Percentiles rank a stretch among this genome's conserved stretches.
Evolutionary conservation across 1,139 yeast genomes (phyloP).

Genomic region (Arxiozyma bovina): DNA sequence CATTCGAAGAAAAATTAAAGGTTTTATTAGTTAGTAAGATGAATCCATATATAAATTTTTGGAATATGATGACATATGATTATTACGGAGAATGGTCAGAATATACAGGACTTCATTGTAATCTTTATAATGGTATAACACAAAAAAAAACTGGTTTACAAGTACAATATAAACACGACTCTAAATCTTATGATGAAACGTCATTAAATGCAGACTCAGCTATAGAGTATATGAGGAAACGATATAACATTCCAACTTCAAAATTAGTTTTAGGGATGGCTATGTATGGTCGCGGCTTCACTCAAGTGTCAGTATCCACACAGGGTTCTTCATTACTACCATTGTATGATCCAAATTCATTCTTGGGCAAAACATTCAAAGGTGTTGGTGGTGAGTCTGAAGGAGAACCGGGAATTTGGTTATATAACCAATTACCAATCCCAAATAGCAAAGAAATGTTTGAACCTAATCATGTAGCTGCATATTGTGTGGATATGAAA

Average conservation of each 20-base stretch:
- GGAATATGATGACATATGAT: slow-evolving; percentile 92
- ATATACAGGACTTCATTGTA: slow-evolving; percentile 58
- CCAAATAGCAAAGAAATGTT: slow-evolving; percentile 38
- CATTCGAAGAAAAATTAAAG: slow-evolving; percentile 41
- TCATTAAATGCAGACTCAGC: slow-evolving; percentile 43
- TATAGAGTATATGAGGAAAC: slow-evolving; percentile 36
- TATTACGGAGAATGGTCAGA: slow-evolving; percentile 72
- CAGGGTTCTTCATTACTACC: slow-evolving; percentile 25
- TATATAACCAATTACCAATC: slow-evolving; percentile 46
- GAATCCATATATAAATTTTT: slow-evolving; percentile 51
- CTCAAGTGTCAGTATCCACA: slow-evolving; percentile 24
- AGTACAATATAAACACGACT: slow-evolving; percentile 7
- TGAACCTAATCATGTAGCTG: slow-evolving; percentile 49
- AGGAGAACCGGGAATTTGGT: slow-evolving; percentile 46
- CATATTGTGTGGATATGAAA: slow-evolving; percentile 43
- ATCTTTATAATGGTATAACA: slow-evolving; percentile 37
- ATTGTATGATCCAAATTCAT: slow-evolving; percentile 9
- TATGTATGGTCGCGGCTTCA: slow-evolving; percentile 69
- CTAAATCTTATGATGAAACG: slow-evolving; percentile 34
- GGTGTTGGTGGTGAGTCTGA: slow-evolving; percentile 41
- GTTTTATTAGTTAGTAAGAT: slow-evolving; percentile 42
- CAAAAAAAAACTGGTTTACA: background rate
- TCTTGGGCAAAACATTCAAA: slow-evolving; percentile 36
- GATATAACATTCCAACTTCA: slow-evolving; percentile 36
- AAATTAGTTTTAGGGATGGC: slow-evolving; percentile 86